These are phyloP conservation scores for Ananas comosus DNA, from an alignment of 176 grass and related monocot genomes.

Conservation along the genomic window DNA sequence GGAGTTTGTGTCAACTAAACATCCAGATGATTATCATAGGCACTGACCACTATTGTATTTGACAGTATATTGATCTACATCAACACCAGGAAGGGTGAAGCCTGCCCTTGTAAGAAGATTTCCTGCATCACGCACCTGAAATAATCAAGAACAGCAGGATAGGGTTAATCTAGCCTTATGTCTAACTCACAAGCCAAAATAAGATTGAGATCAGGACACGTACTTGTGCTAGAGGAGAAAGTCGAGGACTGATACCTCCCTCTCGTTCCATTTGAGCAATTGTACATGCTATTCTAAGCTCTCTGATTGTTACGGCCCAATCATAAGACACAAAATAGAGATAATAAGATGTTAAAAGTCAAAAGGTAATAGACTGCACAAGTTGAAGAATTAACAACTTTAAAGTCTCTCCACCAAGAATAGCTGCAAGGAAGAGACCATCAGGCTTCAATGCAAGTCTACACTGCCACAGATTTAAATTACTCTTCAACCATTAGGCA, in stretches of 20 bases:
- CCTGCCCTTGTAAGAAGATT: conserved; percentile 90
- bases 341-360: conserved; percentile 14
- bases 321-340: conserved; percentile 11
- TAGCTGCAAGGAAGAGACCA: conserved; percentile 82
- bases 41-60: conserved; percentile 80
- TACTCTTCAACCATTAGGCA: conserved; percentile 6
- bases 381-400: conserved; percentile 43
- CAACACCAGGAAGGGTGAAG: conserved; percentile 79
- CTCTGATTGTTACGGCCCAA: conserved; percentile 36
- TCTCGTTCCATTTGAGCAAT: conserved; percentile 97
- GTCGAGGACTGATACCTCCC: conserved; percentile 78
- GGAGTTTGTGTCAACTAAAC: not conserved
- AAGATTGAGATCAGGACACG: conserved; percentile 14
- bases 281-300: conserved; percentile 90
- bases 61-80: conserved; percentile 83
- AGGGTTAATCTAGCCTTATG: too few relatives aligned
- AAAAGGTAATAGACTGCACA: conserved; percentile 5
- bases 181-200: not conserved
- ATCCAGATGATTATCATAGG: not conserved
- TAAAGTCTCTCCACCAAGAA: conserved; percentile 89
- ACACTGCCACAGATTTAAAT: conserved; percentile 47
- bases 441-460: conserved; percentile 79
- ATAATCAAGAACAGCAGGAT: conserved; percentile 8
- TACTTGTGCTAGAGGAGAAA: conserved; percentile 96
- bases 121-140: conserved; percentile 88